phyloP scores from a whole-genome alignment of 2,329 filamentous ascomycete species.

The Clarireedia paspali region DNA sequence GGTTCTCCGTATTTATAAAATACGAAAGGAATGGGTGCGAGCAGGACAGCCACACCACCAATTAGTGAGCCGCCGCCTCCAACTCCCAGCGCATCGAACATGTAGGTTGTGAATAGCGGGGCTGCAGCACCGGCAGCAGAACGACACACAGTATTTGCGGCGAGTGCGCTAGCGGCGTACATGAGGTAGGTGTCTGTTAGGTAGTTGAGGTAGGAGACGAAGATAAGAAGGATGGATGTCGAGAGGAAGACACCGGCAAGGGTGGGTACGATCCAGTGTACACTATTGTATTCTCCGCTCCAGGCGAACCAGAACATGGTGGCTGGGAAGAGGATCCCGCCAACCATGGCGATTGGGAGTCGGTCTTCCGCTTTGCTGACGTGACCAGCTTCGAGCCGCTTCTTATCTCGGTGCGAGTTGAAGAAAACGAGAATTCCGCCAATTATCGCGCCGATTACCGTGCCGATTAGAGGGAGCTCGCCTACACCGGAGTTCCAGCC shows the following conservation, averaged over 20 bases:
- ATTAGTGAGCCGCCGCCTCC: constrained; percentile 44
- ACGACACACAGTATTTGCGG: constrained; percentile 55
- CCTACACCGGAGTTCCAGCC: constrained; percentile 42
- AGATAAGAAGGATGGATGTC: constrained; percentile 36
- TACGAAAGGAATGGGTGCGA: constrained; percentile 25
- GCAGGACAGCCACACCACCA: constrained; percentile 40
- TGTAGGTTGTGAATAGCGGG: constrained; percentile 49
- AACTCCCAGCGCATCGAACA: constrained; percentile 37
- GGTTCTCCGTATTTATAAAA: constrained; percentile 26
- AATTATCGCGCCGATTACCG: constrained; percentile 39
- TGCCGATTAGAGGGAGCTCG: constrained; percentile 60
- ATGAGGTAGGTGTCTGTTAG: constrained; percentile 37
- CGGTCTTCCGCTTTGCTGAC: constrained; percentile 37
- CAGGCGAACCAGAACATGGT: constrained; percentile 44
- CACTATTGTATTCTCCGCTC: constrained; percentile 38
- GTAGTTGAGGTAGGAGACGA: constrained; percentile 50
- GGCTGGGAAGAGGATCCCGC: constrained; percentile 43
- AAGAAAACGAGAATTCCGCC: constrained; percentile 40
- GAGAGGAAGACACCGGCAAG: constrained; percentile 37
- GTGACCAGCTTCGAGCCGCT: constrained; percentile 25
- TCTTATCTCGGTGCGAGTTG: constrained; percentile 30
- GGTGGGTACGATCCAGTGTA: constrained; percentile 42
- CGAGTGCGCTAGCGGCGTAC: constrained; percentile 43
- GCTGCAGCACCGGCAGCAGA: constrained; percentile 56
- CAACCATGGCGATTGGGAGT: constrained; percentile 47